phyloP scores from a whole-genome alignment of 2,329 filamentous ascomycete genomes.

The Cladophialophora bantiana region DNA sequence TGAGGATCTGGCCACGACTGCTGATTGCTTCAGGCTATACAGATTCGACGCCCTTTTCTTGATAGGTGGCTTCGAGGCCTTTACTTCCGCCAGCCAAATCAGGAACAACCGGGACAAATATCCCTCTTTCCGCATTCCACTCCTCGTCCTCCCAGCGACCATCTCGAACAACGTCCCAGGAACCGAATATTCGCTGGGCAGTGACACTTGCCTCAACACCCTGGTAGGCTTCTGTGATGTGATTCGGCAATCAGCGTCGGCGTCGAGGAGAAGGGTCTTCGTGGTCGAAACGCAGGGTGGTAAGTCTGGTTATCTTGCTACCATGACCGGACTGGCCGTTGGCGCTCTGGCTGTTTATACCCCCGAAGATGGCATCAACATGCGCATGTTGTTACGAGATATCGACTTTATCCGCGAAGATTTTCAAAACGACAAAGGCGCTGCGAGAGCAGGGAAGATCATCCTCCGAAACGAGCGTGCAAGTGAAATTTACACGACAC shows the following conservation, averaged over 20 bases:
- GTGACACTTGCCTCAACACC: constrained; percentile 95
- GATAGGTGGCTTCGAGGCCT: constrained; percentile 95
- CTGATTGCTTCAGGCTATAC: constrained; percentile 82
- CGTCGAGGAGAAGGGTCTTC: constrained; percentile 90
- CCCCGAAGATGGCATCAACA: constrained; percentile 91
- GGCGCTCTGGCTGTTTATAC: constrained; percentile 95
- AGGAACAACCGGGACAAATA: constrained; percentile 79
- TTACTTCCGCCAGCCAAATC: constrained; percentile 87
- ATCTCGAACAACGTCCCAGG: constrained; percentile 99
- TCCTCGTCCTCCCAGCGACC: constrained; percentile 90
- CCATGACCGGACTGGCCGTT: constrained; percentile 86
- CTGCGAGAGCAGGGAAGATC: constrained; percentile 87
- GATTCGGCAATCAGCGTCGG: constrained; percentile 95
- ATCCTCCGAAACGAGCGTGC: constrained; percentile 96
- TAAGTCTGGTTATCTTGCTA: constrained; percentile 90
- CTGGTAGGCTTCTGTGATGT: constrained; percentile 95
- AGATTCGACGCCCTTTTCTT: constrained; percentile 91
- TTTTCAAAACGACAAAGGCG: constrained; percentile 84
- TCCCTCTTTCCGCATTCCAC: constrained; percentile 87
- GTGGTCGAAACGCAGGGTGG: constrained; percentile 98
- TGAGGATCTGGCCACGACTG: constrained; percentile 84
- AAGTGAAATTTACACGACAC: constrained; percentile 88
- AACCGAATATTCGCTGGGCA: constrained; percentile 95
- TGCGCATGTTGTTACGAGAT: constrained; percentile 90
- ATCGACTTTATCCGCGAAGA: constrained; percentile 87